Conservation (phyloP, 179 eudicot species). For the Drosera spatulata region DNA sequence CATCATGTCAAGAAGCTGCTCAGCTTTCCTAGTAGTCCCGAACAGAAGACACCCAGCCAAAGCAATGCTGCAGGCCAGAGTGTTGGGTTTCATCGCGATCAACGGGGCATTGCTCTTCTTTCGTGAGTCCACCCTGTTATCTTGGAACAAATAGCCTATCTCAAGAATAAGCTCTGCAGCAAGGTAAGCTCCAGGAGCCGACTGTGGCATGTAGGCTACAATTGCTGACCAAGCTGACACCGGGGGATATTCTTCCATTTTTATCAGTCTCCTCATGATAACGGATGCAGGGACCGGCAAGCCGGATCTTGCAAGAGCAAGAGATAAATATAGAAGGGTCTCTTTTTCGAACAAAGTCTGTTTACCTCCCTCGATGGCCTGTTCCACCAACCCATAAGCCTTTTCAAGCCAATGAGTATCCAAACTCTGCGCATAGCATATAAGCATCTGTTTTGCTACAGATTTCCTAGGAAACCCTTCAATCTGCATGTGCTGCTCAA, state of each 20-base stretch:
- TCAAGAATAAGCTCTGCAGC: constrained; percentile 87
- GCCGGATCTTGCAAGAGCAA: constrained; percentile 54
- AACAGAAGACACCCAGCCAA: constrained; percentile 71
- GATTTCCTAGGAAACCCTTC: constrained; percentile 87
- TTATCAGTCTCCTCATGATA: constrained; percentile 60
- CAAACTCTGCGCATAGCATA: constrained; percentile 42
- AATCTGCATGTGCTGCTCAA: constrained; percentile 67
- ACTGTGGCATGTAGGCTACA: constrained; percentile 62
- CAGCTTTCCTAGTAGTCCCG: constrained; percentile 76
- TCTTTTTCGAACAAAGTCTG: constrained; percentile 56
- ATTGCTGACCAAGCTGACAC: constrained; percentile 68
- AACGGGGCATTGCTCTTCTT: constrained; percentile 69
- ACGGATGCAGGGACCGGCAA: constrained; percentile 52
- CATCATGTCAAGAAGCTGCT: constrained; percentile 87
- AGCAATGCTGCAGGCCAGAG: constrained; percentile 45
- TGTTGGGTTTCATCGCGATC: constrained; percentile 82
- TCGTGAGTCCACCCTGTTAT: constrained; percentile 89
- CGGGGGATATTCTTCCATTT: constrained; percentile 54
- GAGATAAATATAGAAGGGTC: constrained; percentile 58
- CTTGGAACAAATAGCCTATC: constrained; percentile 75
- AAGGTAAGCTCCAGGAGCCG: constrained; percentile 67
- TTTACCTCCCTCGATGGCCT: constrained; percentile 58
- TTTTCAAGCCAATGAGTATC: constrained; percentile 48
- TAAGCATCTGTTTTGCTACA: constrained; percentile 41
- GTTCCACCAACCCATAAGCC: constrained; percentile 63